phyloP scores from a whole-genome alignment of 2,329 filamentous ascomycete species.

The Xylariaceae sp. region DNA sequence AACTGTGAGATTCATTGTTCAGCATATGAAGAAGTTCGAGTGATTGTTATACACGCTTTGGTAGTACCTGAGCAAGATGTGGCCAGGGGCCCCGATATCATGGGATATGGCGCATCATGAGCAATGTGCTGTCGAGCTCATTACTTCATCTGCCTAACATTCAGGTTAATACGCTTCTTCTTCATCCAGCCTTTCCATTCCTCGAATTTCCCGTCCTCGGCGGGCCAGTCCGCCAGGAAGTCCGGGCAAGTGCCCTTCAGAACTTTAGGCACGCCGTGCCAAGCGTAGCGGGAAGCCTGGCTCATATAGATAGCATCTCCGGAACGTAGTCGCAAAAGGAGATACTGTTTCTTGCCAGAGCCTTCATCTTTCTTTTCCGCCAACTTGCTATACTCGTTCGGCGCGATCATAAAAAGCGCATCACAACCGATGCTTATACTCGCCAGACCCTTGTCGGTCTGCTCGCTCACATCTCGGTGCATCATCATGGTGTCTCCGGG shows the following conservation, averaged over 20 bases:
- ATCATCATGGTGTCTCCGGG: slow-evolving; percentile 87
- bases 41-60: background rate
- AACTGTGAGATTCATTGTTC: background rate
- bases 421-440: slow-evolving; percentile 90
- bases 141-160: slow-evolving; percentile 81
- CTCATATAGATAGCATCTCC: slow-evolving; percentile 92
- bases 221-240: slow-evolving; percentile 71
- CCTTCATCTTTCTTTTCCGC: slow-evolving; percentile 2
- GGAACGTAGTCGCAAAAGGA: slow-evolving; percentile 66
- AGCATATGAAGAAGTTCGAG: background rate
- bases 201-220: slow-evolving; percentile 49
- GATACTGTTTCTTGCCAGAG: slow-evolving; percentile 40
- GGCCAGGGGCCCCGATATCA: background rate
- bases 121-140: slow-evolving; percentile 19
- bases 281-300: slow-evolving; percentile 74
- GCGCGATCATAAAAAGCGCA: slow-evolving; percentile 77
- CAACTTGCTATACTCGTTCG: slow-evolving; percentile 37
- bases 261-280: slow-evolving; percentile 92
- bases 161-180: slow-evolving; percentile 83
- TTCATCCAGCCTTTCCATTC: slow-evolving; percentile 84
- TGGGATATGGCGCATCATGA: background rate
- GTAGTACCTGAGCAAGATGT: background rate
- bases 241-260: slow-evolving; percentile 71
- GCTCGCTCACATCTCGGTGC: slow-evolving; percentile 90
- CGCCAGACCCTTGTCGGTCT: slow-evolving; percentile 69